Percentiles rank a stretch among this genome's conserved stretches.
Conservation (phyloP, 2,329 filamentous ascomycete genomes). For the Apiospora marii region DNA sequence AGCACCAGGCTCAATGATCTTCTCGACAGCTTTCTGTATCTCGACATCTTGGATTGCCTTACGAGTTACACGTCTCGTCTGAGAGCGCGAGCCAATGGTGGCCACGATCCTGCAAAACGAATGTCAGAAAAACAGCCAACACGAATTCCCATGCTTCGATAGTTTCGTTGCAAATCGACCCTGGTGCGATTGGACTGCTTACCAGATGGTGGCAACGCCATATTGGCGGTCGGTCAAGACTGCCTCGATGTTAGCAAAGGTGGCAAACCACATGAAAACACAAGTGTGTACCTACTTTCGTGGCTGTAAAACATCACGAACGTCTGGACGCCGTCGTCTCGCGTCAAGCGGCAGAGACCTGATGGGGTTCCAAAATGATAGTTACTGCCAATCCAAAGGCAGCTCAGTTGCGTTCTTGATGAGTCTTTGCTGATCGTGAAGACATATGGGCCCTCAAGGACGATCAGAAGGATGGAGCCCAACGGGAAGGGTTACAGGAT, state of each 20-base stretch:
- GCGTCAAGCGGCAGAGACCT: not conserved
- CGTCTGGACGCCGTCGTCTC: not conserved
- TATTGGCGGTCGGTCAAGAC: constrained; percentile 86
- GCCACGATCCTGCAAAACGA: constrained; percentile 77
- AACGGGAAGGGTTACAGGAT: not conserved
- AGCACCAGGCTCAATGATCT: constrained; percentile 81
- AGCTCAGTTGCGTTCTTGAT: not conserved
- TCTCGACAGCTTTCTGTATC: constrained; percentile 84
- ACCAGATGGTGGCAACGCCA: constrained; percentile 96
- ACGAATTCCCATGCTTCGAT: not conserved
- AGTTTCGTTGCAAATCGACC: not conserved
- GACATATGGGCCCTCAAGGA: not conserved
- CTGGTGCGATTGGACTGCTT: constrained; percentile 33
- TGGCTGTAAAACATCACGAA: constrained; percentile 90
- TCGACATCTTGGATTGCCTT: constrained; percentile 91
- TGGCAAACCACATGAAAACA: not conserved
- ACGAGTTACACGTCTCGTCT: constrained; percentile 75
- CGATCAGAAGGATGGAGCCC: not conserved
- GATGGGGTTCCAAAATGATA: not conserved
- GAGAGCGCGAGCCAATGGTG: constrained; percentile 79
- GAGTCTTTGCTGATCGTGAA: not conserved
- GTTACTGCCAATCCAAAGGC: not conserved
- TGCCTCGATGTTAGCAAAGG: constrained; percentile 44
- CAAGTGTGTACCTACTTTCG: constrained; percentile 71
- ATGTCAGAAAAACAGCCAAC: not conserved